phyloP scores from a whole-genome alignment of 331 rosid genomes.

The Telfairia occidentalis region DNA sequence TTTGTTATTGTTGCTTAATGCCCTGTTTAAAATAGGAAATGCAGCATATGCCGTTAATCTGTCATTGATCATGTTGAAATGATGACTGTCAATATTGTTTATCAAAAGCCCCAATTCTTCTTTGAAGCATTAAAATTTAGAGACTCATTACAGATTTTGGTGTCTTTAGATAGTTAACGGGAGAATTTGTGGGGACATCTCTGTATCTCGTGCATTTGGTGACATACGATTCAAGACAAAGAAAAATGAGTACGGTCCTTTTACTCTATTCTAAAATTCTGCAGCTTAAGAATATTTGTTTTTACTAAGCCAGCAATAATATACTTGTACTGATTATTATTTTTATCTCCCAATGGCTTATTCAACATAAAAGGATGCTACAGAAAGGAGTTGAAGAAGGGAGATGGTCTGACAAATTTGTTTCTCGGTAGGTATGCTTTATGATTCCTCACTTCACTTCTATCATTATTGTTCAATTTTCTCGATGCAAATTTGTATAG shows the following conservation, averaged over 20 bases:
- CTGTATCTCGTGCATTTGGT: constrained; percentile 97
- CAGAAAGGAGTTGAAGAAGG: constrained; percentile 74
- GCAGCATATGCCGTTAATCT: not conserved
- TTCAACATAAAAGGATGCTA: constrained; percentile 60
- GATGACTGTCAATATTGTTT: not conserved
- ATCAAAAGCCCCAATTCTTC: not conserved
- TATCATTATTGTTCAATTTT: not conserved
- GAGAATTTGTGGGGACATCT: constrained; percentile 94
- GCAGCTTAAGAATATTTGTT: not conserved
- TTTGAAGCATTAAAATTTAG: not conserved
- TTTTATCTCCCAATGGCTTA: constrained; percentile 25
- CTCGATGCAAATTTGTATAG: too few relatives aligned
- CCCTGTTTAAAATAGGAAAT: not conserved
- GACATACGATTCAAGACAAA: constrained; percentile 87
- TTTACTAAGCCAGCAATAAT: constrained; percentile 9
- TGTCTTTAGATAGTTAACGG: constrained; percentile 63
- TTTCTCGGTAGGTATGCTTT: constrained; percentile 65
- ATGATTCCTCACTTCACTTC: constrained; percentile 7
- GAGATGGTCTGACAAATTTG: constrained; percentile 82
- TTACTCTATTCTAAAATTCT: constrained; percentile 18
- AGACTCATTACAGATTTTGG: constrained; percentile 21
- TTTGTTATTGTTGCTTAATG: not conserved
- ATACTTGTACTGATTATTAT: not conserved
- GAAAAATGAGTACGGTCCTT: constrained; percentile 65
- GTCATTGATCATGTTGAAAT: not conserved